These are phyloP conservation scores for Podochytrium sp. DNA, from an alignment of 192 early-diverging fungal genomes.

Conservation along the genomic window DNA sequence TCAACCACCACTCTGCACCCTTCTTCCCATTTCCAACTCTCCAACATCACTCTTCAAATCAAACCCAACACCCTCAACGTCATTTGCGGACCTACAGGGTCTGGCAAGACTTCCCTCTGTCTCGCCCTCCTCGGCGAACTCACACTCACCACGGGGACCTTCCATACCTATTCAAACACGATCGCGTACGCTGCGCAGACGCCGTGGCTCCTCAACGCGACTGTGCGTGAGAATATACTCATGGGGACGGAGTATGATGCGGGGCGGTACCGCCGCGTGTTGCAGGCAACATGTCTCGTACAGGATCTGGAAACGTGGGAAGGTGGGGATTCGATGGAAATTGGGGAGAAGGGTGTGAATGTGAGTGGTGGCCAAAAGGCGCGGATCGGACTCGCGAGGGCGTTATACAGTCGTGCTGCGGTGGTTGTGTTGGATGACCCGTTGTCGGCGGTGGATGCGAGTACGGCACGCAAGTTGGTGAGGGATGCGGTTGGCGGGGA, in stretches of 20 bases:
- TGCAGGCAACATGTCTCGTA: conserved; percentile 76
- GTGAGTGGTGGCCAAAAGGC: conserved; percentile 42
- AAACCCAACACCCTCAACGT: conserved; percentile 42
- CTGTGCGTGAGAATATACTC: conserved; percentile 67
- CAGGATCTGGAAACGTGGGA: conserved; percentile 78
- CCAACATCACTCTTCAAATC: conserved; percentile 8
- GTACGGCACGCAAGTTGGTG: conserved; percentile 83
- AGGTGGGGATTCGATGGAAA: conserved; percentile 79
- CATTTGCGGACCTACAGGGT: conserved; percentile 83
- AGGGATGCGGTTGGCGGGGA: conserved; percentile 68
- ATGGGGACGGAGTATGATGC: conserved; percentile 73
- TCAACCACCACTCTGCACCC: background rate
- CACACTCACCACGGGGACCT: conserved; percentile 1
- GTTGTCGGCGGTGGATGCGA: conserved; percentile 88
- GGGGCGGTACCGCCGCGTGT: conserved; percentile 72
- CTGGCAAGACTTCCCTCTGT: conserved; percentile 84
- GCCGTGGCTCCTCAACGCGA: conserved; percentile 56
- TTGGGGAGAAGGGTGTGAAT: conserved; percentile 64
- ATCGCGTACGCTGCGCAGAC: conserved; percentile 79
- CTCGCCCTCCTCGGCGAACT: conserved; percentile 54
- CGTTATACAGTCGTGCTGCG: conserved; percentile 67
- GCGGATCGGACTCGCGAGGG: conserved; percentile 59
- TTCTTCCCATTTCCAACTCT: background rate
- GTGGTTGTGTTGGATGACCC: conserved; percentile 81
- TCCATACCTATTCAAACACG: background rate